Base-by-base conservation (phyloP, 768 basidiomycete species). In the Termitomyces sp. region DNA sequence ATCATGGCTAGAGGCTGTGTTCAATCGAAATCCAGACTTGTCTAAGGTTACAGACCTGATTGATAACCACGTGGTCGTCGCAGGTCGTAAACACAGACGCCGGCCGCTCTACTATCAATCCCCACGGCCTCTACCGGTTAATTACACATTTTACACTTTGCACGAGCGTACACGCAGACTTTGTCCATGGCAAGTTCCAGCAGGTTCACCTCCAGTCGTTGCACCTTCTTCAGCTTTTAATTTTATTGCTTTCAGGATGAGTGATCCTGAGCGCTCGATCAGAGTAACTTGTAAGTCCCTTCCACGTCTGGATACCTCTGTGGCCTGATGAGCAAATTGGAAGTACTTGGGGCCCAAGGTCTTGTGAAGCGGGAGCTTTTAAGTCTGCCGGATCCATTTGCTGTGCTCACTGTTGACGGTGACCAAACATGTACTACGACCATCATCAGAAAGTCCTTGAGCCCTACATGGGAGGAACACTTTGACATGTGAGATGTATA, bases 331-430 rank as follows among this genome's bases (percentile, higher is more conserved):
- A 31, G n/a, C 38, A 21, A 33, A 37, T 40, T n/a, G 37, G 31
- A 63, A 92, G 91, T 93, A 55, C 84, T 87, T 64, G 87, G 86
- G 28, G 94, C 91, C 41, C 84, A 78, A 61, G 82, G 82, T 38
- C 80, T 93, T 28, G 79, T 76, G 60, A 92, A 91, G 68, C 82
- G 90, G 30, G 89, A 91, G 63, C 73, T 92, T 7, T 82, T 92
- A 66, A 78, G 87, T 62, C 77, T 92, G 10, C 93, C 93, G 2
- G 91, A 94, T 70, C 93, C 93, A 3, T 93, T 93, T 66, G 92
- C 89, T 7, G 88, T 94, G 12, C 78, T 96, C 48, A 91, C 89
- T 6, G 87, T 94, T 58, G 92, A 94, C 66, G 87, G 84, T 47
- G 86, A 91, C 63, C 88, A 93, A 69, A 87, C 87, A 14, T 84